Evolutionary conservation across 1,139 yeast genomes (phyloP).

Genomic region (Dujonia santamariae): DNA sequence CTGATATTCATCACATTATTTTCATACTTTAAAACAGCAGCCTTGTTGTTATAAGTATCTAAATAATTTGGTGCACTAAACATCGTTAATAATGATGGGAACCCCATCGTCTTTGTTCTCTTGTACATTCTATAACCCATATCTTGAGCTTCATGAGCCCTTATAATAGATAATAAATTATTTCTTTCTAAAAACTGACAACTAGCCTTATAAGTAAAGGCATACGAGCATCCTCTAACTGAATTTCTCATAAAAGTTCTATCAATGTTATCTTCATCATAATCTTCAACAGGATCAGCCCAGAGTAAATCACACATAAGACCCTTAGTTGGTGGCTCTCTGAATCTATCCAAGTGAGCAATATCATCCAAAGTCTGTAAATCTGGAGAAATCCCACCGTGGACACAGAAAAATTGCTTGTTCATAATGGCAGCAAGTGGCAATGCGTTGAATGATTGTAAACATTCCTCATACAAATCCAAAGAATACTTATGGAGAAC

Average conservation of each 20-base stretch:
- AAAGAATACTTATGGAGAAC: constrained; percentile 81
- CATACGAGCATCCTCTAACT: constrained; percentile 91
- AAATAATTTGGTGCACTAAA: constrained; percentile 96
- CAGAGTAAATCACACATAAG: constrained; percentile 93
- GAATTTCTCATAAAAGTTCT: constrained; percentile 60
- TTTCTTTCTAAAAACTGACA: constrained; percentile 80
- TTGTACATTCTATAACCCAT: constrained; percentile 96
- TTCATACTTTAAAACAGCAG: constrained; percentile 90
- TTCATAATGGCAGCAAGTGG: constrained; percentile 96
- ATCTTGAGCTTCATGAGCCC: constrained; percentile 98
- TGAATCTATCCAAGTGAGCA: constrained; percentile 68
- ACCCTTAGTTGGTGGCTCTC: constrained; percentile 93
- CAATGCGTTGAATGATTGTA: constrained; percentile 78
- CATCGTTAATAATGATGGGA: constrained; percentile 87
- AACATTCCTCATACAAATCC: constrained; percentile 68
- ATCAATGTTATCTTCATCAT: constrained; percentile 59
- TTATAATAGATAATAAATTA: constrained; percentile 74
- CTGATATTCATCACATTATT: constrained; percentile 92
- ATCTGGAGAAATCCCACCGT: constrained; percentile 95
- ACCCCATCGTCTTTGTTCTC: constrained; percentile 82
- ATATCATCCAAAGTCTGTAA: constrained; percentile 70
- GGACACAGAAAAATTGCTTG: constrained; percentile 92
- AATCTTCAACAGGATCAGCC: constrained; percentile 93
- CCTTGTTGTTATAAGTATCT: constrained; percentile 92
- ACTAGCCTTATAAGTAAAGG: constrained; percentile 82